Conservation (phyloP, 768 basidiomycete species). For the Tricholoma sp. region DNA sequence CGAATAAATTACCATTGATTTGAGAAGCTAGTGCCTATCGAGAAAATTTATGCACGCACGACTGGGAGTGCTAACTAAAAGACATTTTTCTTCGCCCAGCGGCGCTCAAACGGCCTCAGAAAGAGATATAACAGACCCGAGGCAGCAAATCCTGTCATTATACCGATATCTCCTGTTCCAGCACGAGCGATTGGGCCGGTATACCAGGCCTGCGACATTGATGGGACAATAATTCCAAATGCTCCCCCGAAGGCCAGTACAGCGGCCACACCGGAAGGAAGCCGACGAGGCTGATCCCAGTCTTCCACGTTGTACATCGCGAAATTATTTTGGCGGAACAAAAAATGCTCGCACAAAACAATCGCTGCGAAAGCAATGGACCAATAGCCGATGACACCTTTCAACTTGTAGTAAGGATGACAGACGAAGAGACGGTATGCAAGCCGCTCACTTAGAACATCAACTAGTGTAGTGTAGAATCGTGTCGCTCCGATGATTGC, state of each 20-base stretch:
- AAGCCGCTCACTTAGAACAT: constrained; percentile 52
- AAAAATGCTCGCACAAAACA: constrained; percentile 59
- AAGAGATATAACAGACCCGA: constrained; percentile 41
- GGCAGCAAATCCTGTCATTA: constrained; percentile 52
- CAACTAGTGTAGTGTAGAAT: constrained; percentile 59
- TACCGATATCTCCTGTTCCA: constrained; percentile 66
- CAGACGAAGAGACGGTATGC: neutral
- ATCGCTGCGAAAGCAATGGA: constrained; percentile 52
- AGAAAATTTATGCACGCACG: too few species aligned
- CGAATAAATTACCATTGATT: too few species aligned
- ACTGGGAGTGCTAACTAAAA: neutral
- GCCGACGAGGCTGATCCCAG: constrained; percentile 49
- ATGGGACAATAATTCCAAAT: constrained; percentile 55
- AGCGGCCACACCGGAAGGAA: constrained; percentile 65
- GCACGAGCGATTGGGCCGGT: constrained; percentile 58
- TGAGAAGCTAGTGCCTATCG: too few species aligned
- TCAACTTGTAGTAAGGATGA: neutral
- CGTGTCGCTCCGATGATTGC: constrained; percentile 63
- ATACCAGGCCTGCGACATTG: constrained; percentile 71
- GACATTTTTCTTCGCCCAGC: neutral
- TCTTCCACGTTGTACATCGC: constrained; percentile 40
- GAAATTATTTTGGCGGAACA: constrained; percentile 54
- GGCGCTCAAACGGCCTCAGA: constrained; percentile 4
- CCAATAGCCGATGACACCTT: constrained; percentile 53
- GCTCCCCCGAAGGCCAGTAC: constrained; percentile 44